Base-by-base conservation (phyloP, 805 yeast genomes). In the Clavispora carvajalis region DNA sequence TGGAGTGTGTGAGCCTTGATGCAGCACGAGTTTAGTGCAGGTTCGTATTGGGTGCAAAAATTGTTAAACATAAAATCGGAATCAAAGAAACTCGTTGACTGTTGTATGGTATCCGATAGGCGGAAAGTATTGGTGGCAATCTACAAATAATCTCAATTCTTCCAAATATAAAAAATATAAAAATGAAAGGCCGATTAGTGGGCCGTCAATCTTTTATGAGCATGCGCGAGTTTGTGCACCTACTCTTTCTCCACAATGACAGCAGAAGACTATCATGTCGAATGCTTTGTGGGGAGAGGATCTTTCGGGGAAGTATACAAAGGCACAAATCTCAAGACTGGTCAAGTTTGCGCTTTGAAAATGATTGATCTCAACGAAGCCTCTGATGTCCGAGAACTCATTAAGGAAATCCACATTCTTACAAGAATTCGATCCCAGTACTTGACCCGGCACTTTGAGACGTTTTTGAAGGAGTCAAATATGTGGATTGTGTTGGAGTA, bases 401-500 rank as follows among this genome's bases (percentile, higher is more conserved):
- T 85, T 21, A 85, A 82, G 59, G 99, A 93, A 54, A 85, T 91
- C 39, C 78, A 76, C 37, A 79, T 90, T 46, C 65, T 93, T 17
- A 33, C 52, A 1, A 38, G 42, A 4, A 43, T 46, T 7, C 38
- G 44, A 22, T 43, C 47, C n/a, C 76, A 76, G 1, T 77, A 75
- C 52, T 79, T 93, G 38, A 87, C 93, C 2, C 70, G 72, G 33
- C 67, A 67, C 51, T 71, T 66, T 52, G 80, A 79, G 36, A 80
- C 96, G 1, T 76, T 79, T 53, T 59, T 83, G 4, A 67, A 71
- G 33, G 87, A 79, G 33, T 77, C 79, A 33, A 72, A 77, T 5
- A 77, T 93, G 78, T 90, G 89, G 83, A 85, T 91, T 36, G 82
- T 82, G 5, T 87, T 93, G 96, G 99, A 91, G 59, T 88, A 76